Base-by-base conservation (phyloP, 495 filamentous ascomycete genomes). In the Penicillium robsamsonii region DNA sequence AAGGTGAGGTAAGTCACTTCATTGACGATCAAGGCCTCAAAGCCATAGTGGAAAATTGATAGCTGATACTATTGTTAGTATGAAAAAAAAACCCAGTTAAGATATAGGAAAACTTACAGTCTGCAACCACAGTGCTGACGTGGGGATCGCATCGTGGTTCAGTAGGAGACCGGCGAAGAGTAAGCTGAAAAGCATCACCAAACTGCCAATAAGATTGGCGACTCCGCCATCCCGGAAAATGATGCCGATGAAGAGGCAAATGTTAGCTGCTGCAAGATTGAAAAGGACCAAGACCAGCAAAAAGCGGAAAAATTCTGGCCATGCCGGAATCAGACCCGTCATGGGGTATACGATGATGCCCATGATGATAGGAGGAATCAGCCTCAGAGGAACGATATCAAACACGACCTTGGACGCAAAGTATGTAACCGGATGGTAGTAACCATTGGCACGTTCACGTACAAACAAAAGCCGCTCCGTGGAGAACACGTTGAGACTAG, bases 21-120 rank as follows among this genome's bases (percentile, higher is more conserved):
- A 69, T 99, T 99, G 65, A 99, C 94, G 56, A 97, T 94, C 22
- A 99, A 81, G 3, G 90, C 88, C 76, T 97, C 94, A 62, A 99
- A 97, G 3, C 87, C 94, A 67, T 96, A 99, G 69, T 99, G 94
- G 84, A 97, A 99, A 60, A 99, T 99, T 18, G 92, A 96, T n/a
- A 97, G 79, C 76, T 92, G 27, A n/a, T 24, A 31, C 46, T 50
- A 42, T 22, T 13, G 13, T 52, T 41, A 62, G 59, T 43, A 53
- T 24, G 18, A 27, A 12, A 12, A 8, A 12, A 29, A 24, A 12
- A 24, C 2, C 15, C 1, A 38, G 5, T 43, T 17, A 24, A 1
- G 6, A 5, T 33, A 18, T 33, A 37, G 15, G 20, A 22, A 22
- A 24, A 78, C 83, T 79, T 74, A 87, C 84, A n/a, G 72, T 71